Base-by-base conservation (phyloP, 2,329 filamentous ascomycete species). In the Massarina eburnea region DNA sequence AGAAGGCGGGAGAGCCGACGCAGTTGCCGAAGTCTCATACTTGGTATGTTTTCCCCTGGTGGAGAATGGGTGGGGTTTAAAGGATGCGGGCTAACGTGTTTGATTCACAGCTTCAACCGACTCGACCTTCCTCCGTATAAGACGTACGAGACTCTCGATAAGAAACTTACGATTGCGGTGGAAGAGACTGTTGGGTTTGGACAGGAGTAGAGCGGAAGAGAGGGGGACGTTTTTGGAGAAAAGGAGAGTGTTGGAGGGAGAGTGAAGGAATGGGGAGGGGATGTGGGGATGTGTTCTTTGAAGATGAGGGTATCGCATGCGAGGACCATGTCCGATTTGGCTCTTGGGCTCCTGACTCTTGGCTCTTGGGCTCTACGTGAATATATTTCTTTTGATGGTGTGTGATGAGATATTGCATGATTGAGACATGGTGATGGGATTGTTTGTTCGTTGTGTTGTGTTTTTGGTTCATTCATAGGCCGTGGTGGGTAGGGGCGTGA, bases 101-200 rank as follows among this genome's bases (percentile, higher is more conserved):
- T 17, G 27, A 18, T 20, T 15, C 34, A 49, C 54, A 95, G 91
- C 75, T 99, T 99, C 80, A 99, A 99, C 73, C 91, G 94, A 62
- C 81, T 99, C 57, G 94, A 99, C 73, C 76, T 99, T 39, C 94
- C 94, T 32, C 85, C 90, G 21, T 99, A 99, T 70, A 97, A 96
- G 78, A 83, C 80, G 18, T 80, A 91, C 62, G 92, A 97, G 53
- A 83, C 82, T 59, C 79, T 99, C 57, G 87, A 92, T 68, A 79
- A 85, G 66, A 99, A 99, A 75, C 79, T 99, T 61, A 94, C 91
- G 6, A 95, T 96, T 73, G 94, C 94, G 20, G 94, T 99, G 44
- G 94, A 99, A 75, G 94, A 99, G 77, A 99, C 94, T 0, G 91
- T 99, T 78, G 94, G 94, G 52, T 99, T 99, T 70, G 94, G 94